These are phyloP conservation scores for Kingdonia uniflora DNA, from an alignment of 164 flowering plant species.

Conservation along the genomic window DNA sequence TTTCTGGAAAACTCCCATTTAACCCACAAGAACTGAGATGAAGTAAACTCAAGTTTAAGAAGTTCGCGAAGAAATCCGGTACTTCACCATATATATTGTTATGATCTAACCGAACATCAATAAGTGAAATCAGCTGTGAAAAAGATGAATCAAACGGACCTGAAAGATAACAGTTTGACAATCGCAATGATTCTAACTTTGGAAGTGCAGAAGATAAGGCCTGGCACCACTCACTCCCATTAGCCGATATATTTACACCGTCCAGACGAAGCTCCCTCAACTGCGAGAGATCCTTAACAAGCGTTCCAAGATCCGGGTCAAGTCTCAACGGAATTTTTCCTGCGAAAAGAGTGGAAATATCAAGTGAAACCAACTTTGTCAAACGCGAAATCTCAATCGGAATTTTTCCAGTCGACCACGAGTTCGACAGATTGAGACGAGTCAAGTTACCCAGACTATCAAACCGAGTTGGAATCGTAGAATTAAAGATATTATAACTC, in stretches of 20 bases:
- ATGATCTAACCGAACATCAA: constrained; percentile 13
- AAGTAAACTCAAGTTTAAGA: constrained; percentile 21
- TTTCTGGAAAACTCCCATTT: constrained; percentile 23
- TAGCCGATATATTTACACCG: constrained; percentile 23
- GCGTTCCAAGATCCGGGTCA: constrained; percentile 13
- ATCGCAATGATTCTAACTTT: constrained; percentile 21
- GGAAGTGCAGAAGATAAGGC: constrained; percentile 24
- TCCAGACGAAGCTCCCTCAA: constrained; percentile 26
- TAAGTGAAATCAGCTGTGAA: constrained; percentile 10
- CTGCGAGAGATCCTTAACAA: constrained; percentile 16
- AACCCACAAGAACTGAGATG: constrained; percentile 19
- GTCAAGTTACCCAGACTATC: constrained; percentile 19
- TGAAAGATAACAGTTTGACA: constrained; percentile 19
- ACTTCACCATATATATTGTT: constrained; percentile 21
- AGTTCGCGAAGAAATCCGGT: constrained; percentile 24
- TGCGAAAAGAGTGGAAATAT: constrained; percentile 3
- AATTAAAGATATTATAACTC: constrained; percentile 24
- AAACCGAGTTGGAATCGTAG: constrained; percentile 26
- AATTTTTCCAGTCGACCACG: constrained; percentile 37
- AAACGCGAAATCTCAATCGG: constrained; percentile 25
- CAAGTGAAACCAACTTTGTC: constrained; percentile 18
- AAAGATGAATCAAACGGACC: constrained; percentile 23
- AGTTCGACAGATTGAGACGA: constrained; percentile 37
- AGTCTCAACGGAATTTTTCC: constrained; percentile 6
- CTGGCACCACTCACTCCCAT: constrained; percentile 21